A percentile compares a stretch with the other conserved stretches of the same genome.
phyloP scores from a whole-genome alignment of 768 basidiomycete genomes.

The Phanerochaete sordida region DNA sequence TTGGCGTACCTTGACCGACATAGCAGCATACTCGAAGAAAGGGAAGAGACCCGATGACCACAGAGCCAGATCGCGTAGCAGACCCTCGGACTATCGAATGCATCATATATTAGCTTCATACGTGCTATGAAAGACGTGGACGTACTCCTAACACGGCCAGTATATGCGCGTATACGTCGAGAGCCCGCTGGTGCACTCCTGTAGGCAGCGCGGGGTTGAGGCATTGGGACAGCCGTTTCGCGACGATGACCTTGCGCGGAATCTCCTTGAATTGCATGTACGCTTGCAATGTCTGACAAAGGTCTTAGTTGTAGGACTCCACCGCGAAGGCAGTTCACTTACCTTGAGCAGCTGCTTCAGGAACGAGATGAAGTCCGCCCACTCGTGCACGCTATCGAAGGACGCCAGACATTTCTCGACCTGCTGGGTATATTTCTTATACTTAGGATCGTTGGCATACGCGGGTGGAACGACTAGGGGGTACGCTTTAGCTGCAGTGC shows the following conservation, averaged over 20 bases:
- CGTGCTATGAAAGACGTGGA: conserved; percentile 6
- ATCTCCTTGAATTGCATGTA: conserved; percentile 96
- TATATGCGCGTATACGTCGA: conserved; percentile 94
- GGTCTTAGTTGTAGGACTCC: neutral
- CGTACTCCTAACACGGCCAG: conserved; percentile 87
- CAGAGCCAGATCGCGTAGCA: conserved; percentile 79
- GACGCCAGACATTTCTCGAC: conserved; percentile 91
- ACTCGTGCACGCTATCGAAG: conserved; percentile 96
- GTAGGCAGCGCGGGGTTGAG: conserved; percentile 96
- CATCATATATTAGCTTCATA: neutral
- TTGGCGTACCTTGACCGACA: conserved; percentile 80
- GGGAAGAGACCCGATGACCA: conserved; percentile 98
- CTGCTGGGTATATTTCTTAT: conserved; percentile 88
- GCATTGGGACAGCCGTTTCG: conserved; percentile 94
- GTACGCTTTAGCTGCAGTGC: neutral
- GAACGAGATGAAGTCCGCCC: conserved; percentile 99
- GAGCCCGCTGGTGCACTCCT: conserved; percentile 93
- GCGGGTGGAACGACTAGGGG: conserved; percentile 33
- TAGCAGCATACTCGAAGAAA: conserved; percentile 99
- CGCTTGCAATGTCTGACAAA: conserved; percentile 78
- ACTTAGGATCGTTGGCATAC: conserved; percentile 83
- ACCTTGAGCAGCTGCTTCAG: conserved; percentile 92
- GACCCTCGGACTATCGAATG: conserved; percentile 67
- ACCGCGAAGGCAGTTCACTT: conserved; percentile 12
- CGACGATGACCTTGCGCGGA: conserved; percentile 88